Conservation (phyloP, 2,329 filamentous ascomycete genomes). For the Fusarium cicatricum region DNA sequence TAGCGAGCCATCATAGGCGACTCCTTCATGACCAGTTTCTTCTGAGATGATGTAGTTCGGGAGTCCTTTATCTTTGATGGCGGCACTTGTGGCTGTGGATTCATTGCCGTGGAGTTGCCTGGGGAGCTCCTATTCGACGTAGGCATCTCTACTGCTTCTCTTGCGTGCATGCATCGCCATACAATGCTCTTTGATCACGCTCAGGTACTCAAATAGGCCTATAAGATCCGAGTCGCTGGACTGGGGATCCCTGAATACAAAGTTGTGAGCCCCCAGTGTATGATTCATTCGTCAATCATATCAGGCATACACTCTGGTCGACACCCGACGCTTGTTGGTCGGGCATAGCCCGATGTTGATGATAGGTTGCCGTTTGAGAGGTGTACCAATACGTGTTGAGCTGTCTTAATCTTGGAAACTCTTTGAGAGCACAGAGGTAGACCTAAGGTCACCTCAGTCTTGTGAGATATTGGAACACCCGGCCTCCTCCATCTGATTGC, state of each 20-base stretch:
- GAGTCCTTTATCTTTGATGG: neutral
- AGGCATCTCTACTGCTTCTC: neutral
- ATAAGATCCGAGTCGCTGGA: constrained; percentile 1
- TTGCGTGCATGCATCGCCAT: neutral
- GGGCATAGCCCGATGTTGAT: too few relatives aligned
- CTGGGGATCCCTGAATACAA: constrained; percentile 5
- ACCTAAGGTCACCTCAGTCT: too few relatives aligned
- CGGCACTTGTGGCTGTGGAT: neutral
- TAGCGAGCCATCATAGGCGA: neutral
- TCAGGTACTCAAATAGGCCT: neutral
- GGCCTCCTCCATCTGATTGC: too few relatives aligned
- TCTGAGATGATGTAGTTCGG: too few relatives aligned
- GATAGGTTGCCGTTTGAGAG: too few relatives aligned
- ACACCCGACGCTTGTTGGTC: too few relatives aligned
- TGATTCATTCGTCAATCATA: neutral
- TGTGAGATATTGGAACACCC: too few relatives aligned
- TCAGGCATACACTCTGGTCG: too few relatives aligned
- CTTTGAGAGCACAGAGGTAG: too few relatives aligned
- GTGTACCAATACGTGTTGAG: too few relatives aligned
- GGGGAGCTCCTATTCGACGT: neutral
- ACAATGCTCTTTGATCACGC: constrained; percentile 4
- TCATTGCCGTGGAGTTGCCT: neutral
- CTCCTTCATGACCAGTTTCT: neutral
- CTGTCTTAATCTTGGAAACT: too few relatives aligned
- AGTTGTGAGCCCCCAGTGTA: neutral